A percentile compares a stretch with the other conserved stretches of the same genome.
Conservation (phyloP, 2,329 filamentous ascomycete genomes). For the Volutella citrinella region DNA sequence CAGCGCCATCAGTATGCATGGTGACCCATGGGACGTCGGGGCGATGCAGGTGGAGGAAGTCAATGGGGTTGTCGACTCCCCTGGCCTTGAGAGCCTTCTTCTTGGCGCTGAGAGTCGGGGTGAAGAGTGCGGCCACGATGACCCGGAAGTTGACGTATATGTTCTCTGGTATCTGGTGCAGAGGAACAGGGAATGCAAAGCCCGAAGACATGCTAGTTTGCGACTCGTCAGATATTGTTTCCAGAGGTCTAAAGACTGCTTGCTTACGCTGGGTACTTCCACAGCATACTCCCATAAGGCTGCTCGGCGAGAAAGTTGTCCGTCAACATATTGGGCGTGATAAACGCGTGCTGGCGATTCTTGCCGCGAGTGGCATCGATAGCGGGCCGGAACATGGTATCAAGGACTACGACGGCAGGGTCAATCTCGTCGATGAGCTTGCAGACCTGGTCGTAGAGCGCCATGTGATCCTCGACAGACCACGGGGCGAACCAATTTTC, state of each 20-base stretch:
- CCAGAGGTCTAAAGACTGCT: too few relatives aligned
- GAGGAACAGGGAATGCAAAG: conserved; percentile 44
- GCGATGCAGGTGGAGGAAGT: conserved; percentile 21
- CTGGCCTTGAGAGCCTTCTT: conserved; percentile 17
- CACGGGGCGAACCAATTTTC: conserved; percentile 26
- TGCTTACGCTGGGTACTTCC: conserved; percentile 21
- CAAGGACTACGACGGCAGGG: conserved; percentile 32
- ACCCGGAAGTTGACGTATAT: conserved; percentile 31
- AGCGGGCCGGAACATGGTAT: conserved; percentile 28
- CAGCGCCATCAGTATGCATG: conserved; percentile 22
- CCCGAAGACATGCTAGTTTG: conserved; percentile 40
- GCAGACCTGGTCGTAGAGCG: conserved; percentile 21
- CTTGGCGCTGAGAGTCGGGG: conserved; percentile 22
- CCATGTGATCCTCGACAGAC: conserved; percentile 26
- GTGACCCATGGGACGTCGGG: conserved; percentile 28
- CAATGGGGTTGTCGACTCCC: conserved; percentile 19
- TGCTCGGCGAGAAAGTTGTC: conserved; percentile 16
- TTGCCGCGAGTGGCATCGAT: conserved; percentile 20
- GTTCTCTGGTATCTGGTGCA: conserved; percentile 27
- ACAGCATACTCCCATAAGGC: conserved; percentile 14
- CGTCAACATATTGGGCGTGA: conserved; percentile 47
- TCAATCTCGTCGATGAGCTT: conserved; percentile 28
- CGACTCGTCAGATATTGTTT: too few relatives aligned
- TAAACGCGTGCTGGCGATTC: conserved; percentile 30
- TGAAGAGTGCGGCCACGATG: conserved; percentile 26